Base-by-base conservation (phyloP, 192 early-diverging fungal genomes). In the Linnemannia hyalina region DNA sequence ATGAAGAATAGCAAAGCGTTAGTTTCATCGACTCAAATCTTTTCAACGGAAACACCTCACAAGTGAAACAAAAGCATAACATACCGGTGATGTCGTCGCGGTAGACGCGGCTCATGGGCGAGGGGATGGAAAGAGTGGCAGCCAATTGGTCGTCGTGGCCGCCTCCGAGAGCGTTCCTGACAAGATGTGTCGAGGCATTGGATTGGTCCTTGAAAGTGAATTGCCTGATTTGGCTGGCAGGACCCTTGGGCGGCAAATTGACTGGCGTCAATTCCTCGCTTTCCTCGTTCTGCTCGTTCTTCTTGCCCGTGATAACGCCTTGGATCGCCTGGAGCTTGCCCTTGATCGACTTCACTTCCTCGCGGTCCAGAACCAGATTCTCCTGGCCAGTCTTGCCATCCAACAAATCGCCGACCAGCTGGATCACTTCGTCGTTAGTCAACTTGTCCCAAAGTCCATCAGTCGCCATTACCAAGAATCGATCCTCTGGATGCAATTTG, bases 401-500 rank as follows among this genome's bases (percentile, higher is more conserved):
- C 47, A 91, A 42, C n/a, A 87, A 88, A 15, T 85, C 75, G 2
- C 82, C 91, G 35, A 94, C 90, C 20, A 90, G 79, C 73, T 88
- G 84, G 6, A 88, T 81, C 15, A 91, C 93, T 29, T 97, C 93
- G 3, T 90, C 92, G 57, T 93, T 93, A 2, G 92, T 92, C 68
- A 97, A 78, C 76, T 93, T 88, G 72, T 97, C 96, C 90, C 95
- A 97, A 0, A 98, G 87, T 23, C 97, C 97, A 89, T 97, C 97
- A 0, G 95, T 93, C 9, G 95, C 96, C 74, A 98, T 83, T 1
- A 98, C 95, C 54, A 98, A 85, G 82, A 95, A 97, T 76, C 89
- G 83, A 80, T 96, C 95, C 46, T 90, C 88, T 22, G 89, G 74
- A 55, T 75, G 82, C 5, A 97, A 76, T 76, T 93, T 86, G 78